Evolutionary conservation across 1,139 yeast genomes (phyloP).

Genomic region (Lodderomyces metapsilosis): DNA sequence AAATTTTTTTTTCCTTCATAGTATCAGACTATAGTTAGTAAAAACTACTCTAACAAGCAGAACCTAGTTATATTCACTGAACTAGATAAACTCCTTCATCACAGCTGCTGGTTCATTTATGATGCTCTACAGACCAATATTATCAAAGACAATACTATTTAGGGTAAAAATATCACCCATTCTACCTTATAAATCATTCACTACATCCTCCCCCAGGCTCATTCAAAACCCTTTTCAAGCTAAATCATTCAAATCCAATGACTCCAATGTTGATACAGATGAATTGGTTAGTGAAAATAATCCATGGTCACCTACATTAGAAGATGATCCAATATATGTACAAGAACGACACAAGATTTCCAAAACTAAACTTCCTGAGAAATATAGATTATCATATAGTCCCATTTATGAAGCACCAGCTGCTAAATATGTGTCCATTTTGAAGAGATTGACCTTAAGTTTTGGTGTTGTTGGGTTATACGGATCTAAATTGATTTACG

Average conservation of each 20-base stretch:
- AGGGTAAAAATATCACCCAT: not conserved
- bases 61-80: no score
- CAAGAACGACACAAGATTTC: constrained; percentile 24
- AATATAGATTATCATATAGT: constrained; percentile 50
- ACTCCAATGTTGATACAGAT: constrained; percentile 41
- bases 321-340: constrained; percentile 36
- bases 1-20: not conserved
- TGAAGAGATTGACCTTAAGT: constrained; percentile 54
- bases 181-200: not conserved
- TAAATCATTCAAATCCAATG: constrained; percentile 21
- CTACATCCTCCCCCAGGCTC: not conserved
- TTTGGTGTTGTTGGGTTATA: constrained; percentile 55
- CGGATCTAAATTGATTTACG: constrained; percentile 53
- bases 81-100: no score
- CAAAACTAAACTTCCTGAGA: constrained; percentile 34
- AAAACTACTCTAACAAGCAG: not conserved
- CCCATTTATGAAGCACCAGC: constrained; percentile 60
- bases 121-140: not conserved
- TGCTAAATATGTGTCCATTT: constrained; percentile 51
- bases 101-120: not conserved
- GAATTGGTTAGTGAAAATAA: constrained; percentile 43
- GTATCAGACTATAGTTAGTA: no score
- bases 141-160: not conserved
- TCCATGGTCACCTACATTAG: constrained; percentile 50
- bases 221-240: constrained; percentile 4